These are phyloP conservation scores for Anaeromyces robustus DNA, from an alignment of 192 early-diverging fungal genomes.

Conservation along the genomic window DNA sequence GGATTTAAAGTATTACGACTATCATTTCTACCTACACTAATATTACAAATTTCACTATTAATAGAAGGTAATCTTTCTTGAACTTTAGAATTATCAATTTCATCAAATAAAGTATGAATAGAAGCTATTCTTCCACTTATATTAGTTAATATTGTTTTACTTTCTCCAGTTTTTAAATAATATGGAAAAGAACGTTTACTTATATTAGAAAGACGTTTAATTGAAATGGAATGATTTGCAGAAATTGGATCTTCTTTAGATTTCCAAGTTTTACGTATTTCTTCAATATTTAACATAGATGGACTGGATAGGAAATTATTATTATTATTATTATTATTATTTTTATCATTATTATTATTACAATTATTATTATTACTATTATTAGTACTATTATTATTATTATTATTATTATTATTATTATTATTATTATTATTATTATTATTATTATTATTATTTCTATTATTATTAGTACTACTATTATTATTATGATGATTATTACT, in stretches of 20 bases:
- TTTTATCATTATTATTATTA: too few relatives aligned
- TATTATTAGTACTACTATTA: too few relatives aligned
- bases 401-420: too few relatives aligned
- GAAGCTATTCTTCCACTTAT: not conserved
- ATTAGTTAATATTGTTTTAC: not conserved
- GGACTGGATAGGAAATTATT: not conserved
- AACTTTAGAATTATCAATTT: not conserved
- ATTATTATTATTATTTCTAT: too few relatives aligned
- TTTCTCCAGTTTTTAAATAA: not conserved
- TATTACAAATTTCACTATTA: not conserved
- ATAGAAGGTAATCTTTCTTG: not conserved
- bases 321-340: not conserved
- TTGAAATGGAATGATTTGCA: not conserved
- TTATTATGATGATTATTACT: too few relatives aligned
- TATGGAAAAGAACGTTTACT: not conserved
- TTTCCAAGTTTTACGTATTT: not conserved
- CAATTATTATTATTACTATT: too few relatives aligned
- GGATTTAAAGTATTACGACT: not conserved
- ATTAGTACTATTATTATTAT: too few relatives aligned
- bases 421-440: too few relatives aligned
- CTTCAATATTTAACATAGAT: not conserved
- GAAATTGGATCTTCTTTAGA: not conserved
- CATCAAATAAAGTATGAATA: not conserved
- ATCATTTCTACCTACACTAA: not conserved
- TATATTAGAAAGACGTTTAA: not conserved